Evolutionary conservation across 768 basidiomycete genomes (phyloP).

Genomic region (Rhodotorula graminis): DNA sequence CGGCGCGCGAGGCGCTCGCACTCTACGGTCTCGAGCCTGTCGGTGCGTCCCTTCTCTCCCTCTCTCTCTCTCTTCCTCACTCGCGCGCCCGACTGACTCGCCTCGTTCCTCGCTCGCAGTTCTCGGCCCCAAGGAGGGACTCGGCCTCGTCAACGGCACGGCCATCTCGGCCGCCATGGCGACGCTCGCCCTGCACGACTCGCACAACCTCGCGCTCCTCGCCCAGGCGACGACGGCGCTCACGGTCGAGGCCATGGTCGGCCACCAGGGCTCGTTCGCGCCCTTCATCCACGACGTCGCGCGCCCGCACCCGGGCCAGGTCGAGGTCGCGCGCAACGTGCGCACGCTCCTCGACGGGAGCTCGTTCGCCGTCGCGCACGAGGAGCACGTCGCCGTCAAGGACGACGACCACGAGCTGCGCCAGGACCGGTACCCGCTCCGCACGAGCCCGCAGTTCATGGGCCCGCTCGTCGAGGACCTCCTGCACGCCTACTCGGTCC

Average conservation of each 20-base stretch:
- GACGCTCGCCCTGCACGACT: constrained; percentile 66
- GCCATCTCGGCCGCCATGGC: constrained; percentile 60
- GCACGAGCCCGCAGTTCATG: constrained; percentile 58
- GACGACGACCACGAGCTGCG: constrained; percentile 69
- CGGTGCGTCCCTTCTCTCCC: constrained; percentile 45
- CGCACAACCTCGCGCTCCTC: constrained; percentile 50
- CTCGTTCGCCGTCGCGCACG: constrained; percentile 63
- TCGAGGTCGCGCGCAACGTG: constrained; percentile 68
- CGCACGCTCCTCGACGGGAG: constrained; percentile 66
- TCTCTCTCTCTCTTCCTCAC: too few relatives aligned
- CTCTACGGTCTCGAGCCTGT: constrained; percentile 61
- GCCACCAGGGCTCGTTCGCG: constrained; percentile 50
- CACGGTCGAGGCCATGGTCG: constrained; percentile 73
- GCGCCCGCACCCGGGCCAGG: constrained; percentile 79
- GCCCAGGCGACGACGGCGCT: constrained; percentile 72
- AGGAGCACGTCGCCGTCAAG: constrained; percentile 66
- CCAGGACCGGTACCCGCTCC: constrained; percentile 67
- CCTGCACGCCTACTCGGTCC: constrained; percentile 58
- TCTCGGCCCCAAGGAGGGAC: constrained; percentile 46
- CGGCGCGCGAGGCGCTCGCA: constrained; percentile 44
- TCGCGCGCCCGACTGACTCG: background rate
- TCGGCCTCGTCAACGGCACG: constrained; percentile 57
- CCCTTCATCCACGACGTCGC: constrained; percentile 65
- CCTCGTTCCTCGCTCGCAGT: background rate
- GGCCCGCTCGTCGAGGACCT: constrained; percentile 82